Conservation (phyloP, 2,329 filamentous ascomycete genomes). For the Sclerotinia minor region DNA sequence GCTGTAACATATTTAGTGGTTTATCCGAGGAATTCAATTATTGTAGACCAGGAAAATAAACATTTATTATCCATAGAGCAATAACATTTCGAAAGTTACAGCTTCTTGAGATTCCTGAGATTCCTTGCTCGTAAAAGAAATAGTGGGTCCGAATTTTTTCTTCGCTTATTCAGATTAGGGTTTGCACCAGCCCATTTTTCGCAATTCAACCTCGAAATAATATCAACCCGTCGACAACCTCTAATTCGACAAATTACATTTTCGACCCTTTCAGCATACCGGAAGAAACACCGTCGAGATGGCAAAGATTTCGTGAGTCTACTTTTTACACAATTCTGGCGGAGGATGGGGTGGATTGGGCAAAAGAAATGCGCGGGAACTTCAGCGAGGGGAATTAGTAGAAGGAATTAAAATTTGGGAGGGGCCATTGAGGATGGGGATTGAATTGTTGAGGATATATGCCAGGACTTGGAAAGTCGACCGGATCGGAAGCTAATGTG, state of each 20-base stretch:
- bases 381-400: neutral
- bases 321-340: conserved; percentile 28
- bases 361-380: conserved; percentile 13
- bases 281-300: conserved; percentile 52
- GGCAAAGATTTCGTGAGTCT: conserved; percentile 64
- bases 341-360: conserved; percentile 10
- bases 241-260: conserved; percentile 30
- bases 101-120: neutral
- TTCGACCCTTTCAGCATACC: conserved; percentile 38
- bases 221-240: conserved; percentile 29
- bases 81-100: neutral
- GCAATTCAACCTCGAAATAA: conserved; percentile 27
- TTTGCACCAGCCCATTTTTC: conserved; percentile 31
- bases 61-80: neutral
- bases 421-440: neutral
- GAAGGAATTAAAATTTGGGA: neutral
- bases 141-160: conserved; percentile 25
- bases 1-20: neutral
- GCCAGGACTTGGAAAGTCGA: neutral
- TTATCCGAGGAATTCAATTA: neutral
- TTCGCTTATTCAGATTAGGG: conserved; percentile 40
- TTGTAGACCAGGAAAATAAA: neutral
- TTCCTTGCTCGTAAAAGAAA: neutral
- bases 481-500: conserved; percentile 27
- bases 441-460: neutral